These are phyloP conservation scores for Cyclocybe aegerita DNA, from an alignment of 768 basidiomycete species.

Conservation along the genomic window DNA sequence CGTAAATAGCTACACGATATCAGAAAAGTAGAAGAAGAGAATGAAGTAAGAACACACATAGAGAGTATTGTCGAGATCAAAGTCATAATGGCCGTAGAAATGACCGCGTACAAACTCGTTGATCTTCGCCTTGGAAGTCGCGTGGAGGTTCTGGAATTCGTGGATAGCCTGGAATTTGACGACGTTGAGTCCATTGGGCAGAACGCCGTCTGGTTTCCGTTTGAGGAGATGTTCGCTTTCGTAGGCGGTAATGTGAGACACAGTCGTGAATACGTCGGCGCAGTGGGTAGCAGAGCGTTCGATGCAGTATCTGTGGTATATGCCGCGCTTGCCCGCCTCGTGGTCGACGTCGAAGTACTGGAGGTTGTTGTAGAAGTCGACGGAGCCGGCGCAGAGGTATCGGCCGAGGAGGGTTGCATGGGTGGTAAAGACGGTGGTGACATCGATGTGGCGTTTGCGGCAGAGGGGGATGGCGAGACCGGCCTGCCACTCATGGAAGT, in stretches of 20 bases:
- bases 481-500: constrained; percentile 99
- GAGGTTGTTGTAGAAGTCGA: constrained; percentile 99
- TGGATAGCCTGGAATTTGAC: constrained; percentile 99
- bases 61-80: constrained; percentile 89
- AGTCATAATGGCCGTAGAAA: constrained; percentile 97
- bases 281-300: constrained; percentile 94
- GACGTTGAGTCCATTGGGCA: constrained; percentile 97
- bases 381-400: constrained; percentile 96
- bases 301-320: constrained; percentile 97
- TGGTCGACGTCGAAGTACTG: constrained; percentile 99
- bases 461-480: constrained; percentile 94
- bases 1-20: constrained; percentile 78
- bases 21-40: not conserved
- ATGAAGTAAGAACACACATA: constrained; percentile 51
- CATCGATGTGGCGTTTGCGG: constrained; percentile 95
- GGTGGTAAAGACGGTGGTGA: constrained; percentile 98
- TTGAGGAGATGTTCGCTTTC: constrained; percentile 96
- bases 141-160: constrained; percentile 97
- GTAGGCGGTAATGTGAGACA: constrained; percentile 98
- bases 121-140: constrained; percentile 93
- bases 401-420: constrained; percentile 98
- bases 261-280: constrained; percentile 96
- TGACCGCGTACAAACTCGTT: constrained; percentile 97
- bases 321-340: constrained; percentile 98
- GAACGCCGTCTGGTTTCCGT: constrained; percentile 94